Base-by-base conservation (phyloP, 257 asterid species). In the Salvia splendens region DNA sequence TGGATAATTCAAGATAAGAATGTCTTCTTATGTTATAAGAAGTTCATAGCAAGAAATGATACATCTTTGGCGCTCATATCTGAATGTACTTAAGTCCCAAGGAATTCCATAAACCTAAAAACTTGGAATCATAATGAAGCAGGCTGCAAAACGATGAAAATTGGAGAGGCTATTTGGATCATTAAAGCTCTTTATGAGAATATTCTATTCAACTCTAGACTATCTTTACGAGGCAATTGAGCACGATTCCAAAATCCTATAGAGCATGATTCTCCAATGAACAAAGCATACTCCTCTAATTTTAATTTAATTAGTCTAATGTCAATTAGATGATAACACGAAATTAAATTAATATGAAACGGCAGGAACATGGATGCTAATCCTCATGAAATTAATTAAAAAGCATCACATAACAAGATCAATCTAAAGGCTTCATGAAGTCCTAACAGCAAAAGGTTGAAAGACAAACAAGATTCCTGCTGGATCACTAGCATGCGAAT, bases 311-410 rank as follows among this genome's bases (percentile, higher is more conserved):
- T 7, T 10, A 48, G 32, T 14, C 10, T 46, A 17, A 57, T 33
- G 28, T 42, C 24, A 33, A 12, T 12, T 9, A 12, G 38, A 46
- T 46, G 57, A 16, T 57, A 59, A 10, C 47, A 9, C 50, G 28
- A 57, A 32, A 46, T 32, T 5, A 56, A 4, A 33, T 17, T 36
- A 33, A 16, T 35, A 48, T 12, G 60, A 12, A 24, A 69, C 30
- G 8, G 7, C 62, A 8, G 54, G 10, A 41, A 50, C 45, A 69
- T 56, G 15, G 17, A 38, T 36, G 35, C 50, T 16, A 42, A 45
- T 72, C 45, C 61, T 55, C 12, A 9, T 33, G 46, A 46, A 63
- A 64, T 52, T 53, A 64, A 30, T 32, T 63, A 63, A 12, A 12
- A 54, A 35, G 66, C 60, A 53, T 46, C 60, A 48, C 57, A 24